phyloP scores from a whole-genome alignment of 208 protist species.

The Crithidia mellificae region DNA sequence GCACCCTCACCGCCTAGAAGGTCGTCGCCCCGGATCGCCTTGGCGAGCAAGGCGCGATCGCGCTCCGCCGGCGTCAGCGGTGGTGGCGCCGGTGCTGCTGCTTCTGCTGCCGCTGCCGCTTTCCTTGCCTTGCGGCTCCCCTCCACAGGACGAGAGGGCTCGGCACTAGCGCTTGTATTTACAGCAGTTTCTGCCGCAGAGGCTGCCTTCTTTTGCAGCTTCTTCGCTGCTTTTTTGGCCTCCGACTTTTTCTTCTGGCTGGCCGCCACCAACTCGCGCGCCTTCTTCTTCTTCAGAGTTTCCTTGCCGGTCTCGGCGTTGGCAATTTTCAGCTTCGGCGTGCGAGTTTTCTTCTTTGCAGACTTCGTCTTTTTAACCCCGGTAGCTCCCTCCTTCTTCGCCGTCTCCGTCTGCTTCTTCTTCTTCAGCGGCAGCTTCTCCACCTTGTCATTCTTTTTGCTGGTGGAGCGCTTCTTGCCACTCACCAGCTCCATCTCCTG shows the following conservation, averaged over 20 bases:
- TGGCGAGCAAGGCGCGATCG: constrained; percentile 53
- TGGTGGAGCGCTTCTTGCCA: constrained; percentile 25
- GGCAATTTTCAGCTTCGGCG: constrained; percentile 44
- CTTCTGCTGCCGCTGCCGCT: neutral
- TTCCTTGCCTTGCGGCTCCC: neutral
- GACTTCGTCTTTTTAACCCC: neutral
- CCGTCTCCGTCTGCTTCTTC: neutral
- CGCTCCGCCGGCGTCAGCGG: constrained; percentile 23
- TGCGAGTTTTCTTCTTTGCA: constrained; percentile 38
- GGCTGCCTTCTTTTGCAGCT: neutral
- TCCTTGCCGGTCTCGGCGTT: constrained; percentile 52
- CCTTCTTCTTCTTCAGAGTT: constrained; percentile 60
- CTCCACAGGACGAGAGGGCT: neutral
- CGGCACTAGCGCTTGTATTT: neutral
- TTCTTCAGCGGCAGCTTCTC: neutral
- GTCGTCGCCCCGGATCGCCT: constrained; percentile 56
- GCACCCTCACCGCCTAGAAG: constrained; percentile 4
- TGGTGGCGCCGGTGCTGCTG: neutral
- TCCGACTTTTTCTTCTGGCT: constrained; percentile 35
- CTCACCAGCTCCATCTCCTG: constrained; percentile 34
- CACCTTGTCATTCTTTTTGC: neutral
- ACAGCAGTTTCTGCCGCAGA: neutral
- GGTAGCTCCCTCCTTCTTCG: constrained; percentile 15
- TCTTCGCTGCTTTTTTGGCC: constrained; percentile 9
- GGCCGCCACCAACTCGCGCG: constrained; percentile 33